Base-by-base conservation (phyloP, 306 rosid genomes). In the Dryas drummondii region DNA sequence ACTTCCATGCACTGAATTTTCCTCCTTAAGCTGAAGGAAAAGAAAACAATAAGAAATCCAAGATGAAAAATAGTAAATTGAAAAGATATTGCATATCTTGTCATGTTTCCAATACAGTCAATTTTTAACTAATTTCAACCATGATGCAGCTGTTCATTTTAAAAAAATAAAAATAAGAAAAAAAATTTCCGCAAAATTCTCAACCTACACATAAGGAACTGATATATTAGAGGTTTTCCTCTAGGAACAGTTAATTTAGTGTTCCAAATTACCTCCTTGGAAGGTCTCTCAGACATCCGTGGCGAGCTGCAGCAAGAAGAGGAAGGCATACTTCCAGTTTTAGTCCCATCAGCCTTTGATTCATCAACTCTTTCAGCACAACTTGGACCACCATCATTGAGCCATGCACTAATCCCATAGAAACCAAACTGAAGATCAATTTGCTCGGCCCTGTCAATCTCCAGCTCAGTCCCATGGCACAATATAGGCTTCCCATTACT, bases 341-440 rank as follows among this genome's bases (percentile, higher is more conserved):
- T 97, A 59, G 85, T 85, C 45, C 86, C 91, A 59, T 94, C 98
- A 40, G 88, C 94, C 83, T 88, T 88, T 2, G 91, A 88, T 86
- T 90, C 98, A 13, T 94, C 98, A 55, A 86, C 80, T 72, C 98
- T 94, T 74, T 96, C 97, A 16, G 98, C 96, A 76, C 13, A 82
- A 81, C 98, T 94, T 37, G 98, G 86, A 58, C 94, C 97, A 60
- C 98, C 92, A 84, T 83, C 94, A 68, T 81, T 87, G 37, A 96
- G 93, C 98, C 97, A 94, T 66, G 98, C 97, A 50, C 96, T 91
- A 81, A 94, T 82, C 76, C 98, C 98, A 60, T 91, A 94, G 52
- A 90, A 88, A 71, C 98, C 98, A 87, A 94, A 94, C 81, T 84
- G 98, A 86, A 94, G 92, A 90, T 94, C 90, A 75, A 94, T 91